Conservation (phyloP, 495 filamentous ascomycete genomes). For the Neurospora sp. region DNA sequence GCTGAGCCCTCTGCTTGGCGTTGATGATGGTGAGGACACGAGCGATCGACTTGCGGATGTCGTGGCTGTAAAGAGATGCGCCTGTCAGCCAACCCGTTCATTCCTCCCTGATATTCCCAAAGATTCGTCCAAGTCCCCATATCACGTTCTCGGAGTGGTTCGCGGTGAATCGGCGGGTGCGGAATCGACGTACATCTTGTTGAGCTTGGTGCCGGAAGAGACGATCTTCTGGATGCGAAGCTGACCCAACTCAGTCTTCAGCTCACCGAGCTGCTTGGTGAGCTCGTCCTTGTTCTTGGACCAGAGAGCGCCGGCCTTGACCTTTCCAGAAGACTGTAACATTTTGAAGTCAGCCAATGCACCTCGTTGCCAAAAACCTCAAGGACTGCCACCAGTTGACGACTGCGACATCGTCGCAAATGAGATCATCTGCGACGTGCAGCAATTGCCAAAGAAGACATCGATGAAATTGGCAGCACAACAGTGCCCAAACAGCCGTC, state of each 20-base stretch:
- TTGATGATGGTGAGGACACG: slow-evolving; percentile 98
- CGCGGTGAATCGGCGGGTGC: not conserved
- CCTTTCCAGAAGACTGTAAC: slow-evolving; percentile 72
- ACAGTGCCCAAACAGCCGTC: not conserved
- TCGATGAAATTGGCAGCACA: not conserved
- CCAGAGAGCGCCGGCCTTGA: slow-evolving; percentile 94
- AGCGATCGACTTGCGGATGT: slow-evolving; percentile 98
- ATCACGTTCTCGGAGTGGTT: not conserved
- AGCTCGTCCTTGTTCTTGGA: slow-evolving; percentile 98
- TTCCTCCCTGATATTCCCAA: not conserved
- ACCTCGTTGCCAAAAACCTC: not conserved
- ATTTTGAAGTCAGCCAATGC: slow-evolving; percentile 19
- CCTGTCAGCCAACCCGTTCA: slow-evolving; percentile 10
- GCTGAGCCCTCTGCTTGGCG: slow-evolving; percentile 93
- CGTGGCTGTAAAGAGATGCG: slow-evolving; percentile 54
- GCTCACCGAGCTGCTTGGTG: slow-evolving; percentile 76
- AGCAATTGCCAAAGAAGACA: not conserved
- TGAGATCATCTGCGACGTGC: not conserved
- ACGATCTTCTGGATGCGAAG: slow-evolving; percentile 96
- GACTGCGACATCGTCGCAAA: not conserved
- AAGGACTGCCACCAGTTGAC: not conserved
- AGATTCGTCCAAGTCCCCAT: not conserved
- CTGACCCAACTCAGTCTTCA: slow-evolving; percentile 88
- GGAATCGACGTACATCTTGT: slow-evolving; percentile 73
- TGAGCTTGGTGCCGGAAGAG: slow-evolving; percentile 85